Conservation (phyloP, 371 early-diverging fungal species). For the Mucor irregularis region DNA sequence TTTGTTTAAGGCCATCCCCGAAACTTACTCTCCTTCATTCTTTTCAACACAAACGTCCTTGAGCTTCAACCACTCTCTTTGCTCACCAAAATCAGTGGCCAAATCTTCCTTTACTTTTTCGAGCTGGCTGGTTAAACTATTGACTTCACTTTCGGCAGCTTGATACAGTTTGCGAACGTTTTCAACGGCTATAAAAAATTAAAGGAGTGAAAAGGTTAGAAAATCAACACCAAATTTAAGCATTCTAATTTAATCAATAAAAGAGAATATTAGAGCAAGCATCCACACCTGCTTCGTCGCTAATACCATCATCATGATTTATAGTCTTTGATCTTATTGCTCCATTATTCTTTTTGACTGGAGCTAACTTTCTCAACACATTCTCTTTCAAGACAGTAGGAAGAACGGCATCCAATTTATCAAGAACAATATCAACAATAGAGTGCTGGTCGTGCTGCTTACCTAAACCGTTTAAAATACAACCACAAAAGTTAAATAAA, state of each 20-base stretch:
- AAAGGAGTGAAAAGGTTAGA: neutral
- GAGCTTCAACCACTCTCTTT: constrained; percentile 62
- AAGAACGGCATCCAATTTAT: constrained; percentile 23
- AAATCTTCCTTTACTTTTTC: constrained; percentile 47
- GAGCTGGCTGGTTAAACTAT: constrained; percentile 32
- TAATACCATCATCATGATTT: neutral
- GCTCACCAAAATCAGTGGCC: constrained; percentile 59
- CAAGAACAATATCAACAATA: constrained; percentile 6
- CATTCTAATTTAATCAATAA: neutral
- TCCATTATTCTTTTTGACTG: neutral
- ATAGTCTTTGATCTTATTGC: neutral
- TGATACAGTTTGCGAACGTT: constrained; percentile 36
- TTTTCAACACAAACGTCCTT: constrained; percentile 69
- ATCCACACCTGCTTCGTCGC: constrained; percentile 18
- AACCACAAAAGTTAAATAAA: no score
- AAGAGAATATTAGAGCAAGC: neutral
- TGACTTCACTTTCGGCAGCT: constrained; percentile 39
- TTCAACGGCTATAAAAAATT: constrained; percentile 33
- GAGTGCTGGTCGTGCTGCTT: constrained; percentile 10
- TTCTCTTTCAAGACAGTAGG: constrained; percentile 12
- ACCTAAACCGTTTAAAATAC: constrained; percentile 12
- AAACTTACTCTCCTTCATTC: constrained; percentile 75
- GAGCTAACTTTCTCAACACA: constrained; percentile 6
- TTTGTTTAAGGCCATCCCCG: no score
- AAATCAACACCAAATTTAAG: no score